Evolutionary conservation across 768 basidiomycete genomes (phyloP).

Genomic region (Suillus clintonianus): DNA sequence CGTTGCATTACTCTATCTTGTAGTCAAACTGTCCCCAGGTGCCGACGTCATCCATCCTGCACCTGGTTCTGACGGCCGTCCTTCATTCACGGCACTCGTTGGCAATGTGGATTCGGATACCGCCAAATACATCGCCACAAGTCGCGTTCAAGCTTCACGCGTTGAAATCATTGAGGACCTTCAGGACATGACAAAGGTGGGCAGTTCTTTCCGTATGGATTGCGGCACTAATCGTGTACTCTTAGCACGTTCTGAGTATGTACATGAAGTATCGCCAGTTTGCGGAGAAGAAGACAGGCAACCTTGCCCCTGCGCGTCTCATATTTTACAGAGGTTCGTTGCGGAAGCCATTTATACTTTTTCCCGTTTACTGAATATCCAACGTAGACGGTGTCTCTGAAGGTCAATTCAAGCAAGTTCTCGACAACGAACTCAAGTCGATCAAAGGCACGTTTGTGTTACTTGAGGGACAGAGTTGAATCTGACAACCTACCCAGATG

Average conservation of each 20-base stretch:
- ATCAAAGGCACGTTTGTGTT: slow-evolving; percentile 50
- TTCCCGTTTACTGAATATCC: slow-evolving; percentile 6
- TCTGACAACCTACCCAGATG: slow-evolving; percentile 43
- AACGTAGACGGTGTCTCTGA: slow-evolving; percentile 54
- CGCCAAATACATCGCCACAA: slow-evolving; percentile 69
- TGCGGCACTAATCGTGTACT: slow-evolving; percentile 12
- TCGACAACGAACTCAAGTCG: slow-evolving; percentile 61
- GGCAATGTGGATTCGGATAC: slow-evolving; percentile 76
- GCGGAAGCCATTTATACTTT: not conserved
- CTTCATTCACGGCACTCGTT: slow-evolving; percentile 81
- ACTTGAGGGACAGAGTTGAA: not conserved
- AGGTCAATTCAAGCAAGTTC: slow-evolving; percentile 48
- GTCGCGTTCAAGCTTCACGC: slow-evolving; percentile 64
- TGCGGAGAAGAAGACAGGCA: slow-evolving; percentile 51
- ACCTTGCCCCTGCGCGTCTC: slow-evolving; percentile 60
- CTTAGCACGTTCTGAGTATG: slow-evolving; percentile 54
- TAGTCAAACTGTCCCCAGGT: slow-evolving; percentile 39
- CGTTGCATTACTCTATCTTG: slow-evolving; percentile 3
- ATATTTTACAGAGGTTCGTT: slow-evolving; percentile 74
- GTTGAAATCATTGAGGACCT: slow-evolving; percentile 80
- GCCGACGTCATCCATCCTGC: slow-evolving; percentile 86
- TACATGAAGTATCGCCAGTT: slow-evolving; percentile 58
- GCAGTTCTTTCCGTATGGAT: not conserved
- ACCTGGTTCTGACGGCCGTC: slow-evolving; percentile 75
- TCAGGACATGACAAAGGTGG: slow-evolving; percentile 61